Conservation (phyloP, 176 grass and related monocot species). For the Luzula sylvatica region DNA sequence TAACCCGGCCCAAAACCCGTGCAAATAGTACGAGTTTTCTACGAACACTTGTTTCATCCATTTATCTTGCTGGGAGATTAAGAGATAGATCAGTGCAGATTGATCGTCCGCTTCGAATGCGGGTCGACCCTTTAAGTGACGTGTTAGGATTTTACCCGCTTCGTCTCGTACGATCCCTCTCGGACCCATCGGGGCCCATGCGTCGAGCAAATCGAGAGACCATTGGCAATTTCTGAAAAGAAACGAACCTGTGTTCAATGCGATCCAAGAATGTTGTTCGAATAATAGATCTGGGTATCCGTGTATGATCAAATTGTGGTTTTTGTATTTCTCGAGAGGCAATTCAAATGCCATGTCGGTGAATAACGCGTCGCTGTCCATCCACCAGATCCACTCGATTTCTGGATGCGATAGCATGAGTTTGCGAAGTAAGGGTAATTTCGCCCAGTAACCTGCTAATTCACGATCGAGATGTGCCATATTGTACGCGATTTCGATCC, state of each 20-base stretch:
- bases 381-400: slow-evolving; percentile 85
- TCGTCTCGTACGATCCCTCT: slow-evolving; percentile 31
- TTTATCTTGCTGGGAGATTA: slow-evolving; percentile 38
- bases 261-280: slow-evolving; percentile 33
- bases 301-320: slow-evolving; percentile 46
- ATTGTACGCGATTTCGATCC: slow-evolving; percentile 47
- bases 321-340: slow-evolving; percentile 34
- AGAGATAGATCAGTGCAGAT: slow-evolving; percentile 65
- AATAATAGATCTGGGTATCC: slow-evolving; percentile 40
- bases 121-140: slow-evolving; percentile 38
- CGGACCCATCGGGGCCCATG: slow-evolving; percentile 63
- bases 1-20: slow-evolving; percentile 40
- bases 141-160: slow-evolving; percentile 41
- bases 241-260: slow-evolving; percentile 58
- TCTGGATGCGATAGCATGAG: slow-evolving; percentile 77
- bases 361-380: slow-evolving; percentile 61
- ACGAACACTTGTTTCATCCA: slow-evolving; percentile 60
- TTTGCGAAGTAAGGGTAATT: slow-evolving; percentile 48
- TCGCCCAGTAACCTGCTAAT: slow-evolving; percentile 50
- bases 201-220: slow-evolving; percentile 68
- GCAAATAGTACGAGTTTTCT: slow-evolving; percentile 64
- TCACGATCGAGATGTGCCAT: slow-evolving; percentile 35
- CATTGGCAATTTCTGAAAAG: slow-evolving; percentile 78
- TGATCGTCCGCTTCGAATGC: slow-evolving; percentile 65
- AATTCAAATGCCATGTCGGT: slow-evolving; percentile 81